These are phyloP conservation scores for Bisporella sp. DNA, from an alignment of 2,329 filamentous ascomycete species.

Conservation along the genomic window DNA sequence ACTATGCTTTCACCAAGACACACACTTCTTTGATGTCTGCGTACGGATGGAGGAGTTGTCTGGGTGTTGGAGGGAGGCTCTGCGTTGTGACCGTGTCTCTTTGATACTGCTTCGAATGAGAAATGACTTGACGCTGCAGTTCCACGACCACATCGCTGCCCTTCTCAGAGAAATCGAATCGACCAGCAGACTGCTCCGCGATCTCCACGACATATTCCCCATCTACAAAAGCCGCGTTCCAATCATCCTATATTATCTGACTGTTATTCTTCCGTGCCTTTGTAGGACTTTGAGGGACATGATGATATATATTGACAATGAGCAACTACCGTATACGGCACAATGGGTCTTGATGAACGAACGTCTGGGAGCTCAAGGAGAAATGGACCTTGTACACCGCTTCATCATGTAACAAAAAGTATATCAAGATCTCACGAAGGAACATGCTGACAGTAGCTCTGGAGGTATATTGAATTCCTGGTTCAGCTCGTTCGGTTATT, in stretches of 20 bases:
- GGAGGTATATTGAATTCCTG: constrained; percentile 43
- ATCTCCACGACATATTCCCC: constrained; percentile 47
- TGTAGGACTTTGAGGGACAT: constrained; percentile 47
- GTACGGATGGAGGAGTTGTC: constrained; percentile 23
- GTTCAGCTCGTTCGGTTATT: constrained; percentile 42
- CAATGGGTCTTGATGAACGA: constrained; percentile 55
- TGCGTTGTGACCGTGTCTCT: constrained; percentile 42
- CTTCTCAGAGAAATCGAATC: constrained; percentile 31
- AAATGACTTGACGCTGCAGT: constrained; percentile 33
- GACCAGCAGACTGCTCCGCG: constrained; percentile 41
- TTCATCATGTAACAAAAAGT: constrained; percentile 38
- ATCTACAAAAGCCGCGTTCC: constrained; percentile 43
- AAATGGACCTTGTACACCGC: constrained; percentile 41
- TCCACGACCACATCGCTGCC: constrained; percentile 39
- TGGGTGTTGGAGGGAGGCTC: constrained; percentile 48
- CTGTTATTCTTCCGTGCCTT: constrained; percentile 49
- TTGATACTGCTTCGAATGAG: constrained; percentile 43
- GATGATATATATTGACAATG: constrained; percentile 42
- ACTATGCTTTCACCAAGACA: constrained; percentile 3
- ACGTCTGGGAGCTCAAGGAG: constrained; percentile 44
- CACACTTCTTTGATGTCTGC: constrained; percentile 24
- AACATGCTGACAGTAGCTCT: background rate
- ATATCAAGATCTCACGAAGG: background rate
- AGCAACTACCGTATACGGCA: constrained; percentile 36
- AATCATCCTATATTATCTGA: constrained; percentile 47